Base-by-base conservation (phyloP, 805 yeast species). In the Lipomyces orientalis region DNA sequence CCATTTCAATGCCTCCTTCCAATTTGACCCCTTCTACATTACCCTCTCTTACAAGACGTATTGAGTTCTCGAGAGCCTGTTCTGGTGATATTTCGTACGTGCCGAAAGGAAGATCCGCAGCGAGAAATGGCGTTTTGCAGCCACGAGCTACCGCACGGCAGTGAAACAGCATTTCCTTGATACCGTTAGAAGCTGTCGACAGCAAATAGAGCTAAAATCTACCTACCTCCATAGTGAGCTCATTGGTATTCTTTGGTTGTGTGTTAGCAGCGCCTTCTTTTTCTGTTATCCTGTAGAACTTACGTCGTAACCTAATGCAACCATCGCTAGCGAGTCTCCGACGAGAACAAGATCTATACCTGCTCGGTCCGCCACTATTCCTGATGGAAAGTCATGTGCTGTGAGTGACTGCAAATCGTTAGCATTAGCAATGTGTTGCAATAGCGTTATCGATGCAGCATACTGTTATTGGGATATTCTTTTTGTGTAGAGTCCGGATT, bases 311-410 rank as follows among this genome's bases (percentile, higher is more conserved):
- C 99, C 99, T 70, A 91, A 82, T 0, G 97, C 84, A 0, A 91
- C 93, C 97, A 93, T 94, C 0, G 97, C 92, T 33, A 95, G 79
- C 0, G 98, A 93, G 77, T 94, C 99, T 2, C 99, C 99, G 3
- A 94, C 88, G 1, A 94, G 82, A 6, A 88, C 82, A 66, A 88
- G 83, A 73, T 94, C 98, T 1, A 87, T 82, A 0, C 85, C 83
- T 0, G 93, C 86, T 19, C 82, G 77, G 31, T 89, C 88, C 0
- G 93, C 96, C 73, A 90, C 81, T 37, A 82, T 80, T 0, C 88
- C 95, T 0, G 97, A 88, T 19, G 93, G 86, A 74, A 83, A 89
- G 76, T 94, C 98, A 76, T 94, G 92, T 0, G 97, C 97, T 0
- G 99, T 94, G n/a, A 93, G 80, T n/a, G 64, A 29, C 74, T 71